Percentiles rank a stretch among this genome's conserved stretches.
These are phyloP conservation scores for Cutaneotrichosporon dermatis DNA, from an alignment of 1,284 basidiomycete species.

Conservation along the genomic window DNA sequence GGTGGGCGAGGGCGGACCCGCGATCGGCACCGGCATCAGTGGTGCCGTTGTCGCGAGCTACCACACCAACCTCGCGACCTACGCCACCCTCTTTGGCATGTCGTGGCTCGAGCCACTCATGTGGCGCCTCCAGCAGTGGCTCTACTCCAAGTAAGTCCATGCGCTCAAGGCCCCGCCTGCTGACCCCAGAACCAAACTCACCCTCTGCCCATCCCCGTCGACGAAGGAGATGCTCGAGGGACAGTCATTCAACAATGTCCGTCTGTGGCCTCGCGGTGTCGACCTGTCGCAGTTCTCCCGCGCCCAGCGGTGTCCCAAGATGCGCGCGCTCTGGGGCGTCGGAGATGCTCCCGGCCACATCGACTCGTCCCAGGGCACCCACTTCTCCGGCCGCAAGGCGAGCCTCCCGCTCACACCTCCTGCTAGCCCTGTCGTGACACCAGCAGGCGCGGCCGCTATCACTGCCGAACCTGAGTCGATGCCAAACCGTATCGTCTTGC, in stretches of 20 bases:
- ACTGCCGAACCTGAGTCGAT: not conserved
- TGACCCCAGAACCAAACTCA: constrained; percentile 44
- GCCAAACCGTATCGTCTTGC: constrained; percentile 36
- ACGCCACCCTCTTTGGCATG: constrained; percentile 56
- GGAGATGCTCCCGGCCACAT: constrained; percentile 15
- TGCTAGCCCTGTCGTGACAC: constrained; percentile 27
- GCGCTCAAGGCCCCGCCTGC: too few species aligned
- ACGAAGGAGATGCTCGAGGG: constrained; percentile 53
- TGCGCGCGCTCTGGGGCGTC: constrained; percentile 53
- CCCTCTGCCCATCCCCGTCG: constrained; percentile 55
- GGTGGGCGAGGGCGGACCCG: constrained; percentile 41
- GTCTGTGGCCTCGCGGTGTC: constrained; percentile 56
- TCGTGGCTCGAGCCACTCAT: constrained; percentile 53
- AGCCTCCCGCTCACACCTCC: constrained; percentile 43
- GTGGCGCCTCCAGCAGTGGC: constrained; percentile 47
- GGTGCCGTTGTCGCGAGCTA: constrained; percentile 55
- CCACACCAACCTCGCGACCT: constrained; percentile 56
- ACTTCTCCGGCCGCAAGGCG: constrained; percentile 44
- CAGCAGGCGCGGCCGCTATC: not conserved
- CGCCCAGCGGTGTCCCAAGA: constrained; percentile 45
- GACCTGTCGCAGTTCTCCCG: constrained; percentile 51
- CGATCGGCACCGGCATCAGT: constrained; percentile 40
- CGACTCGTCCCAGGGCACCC: constrained; percentile 23
- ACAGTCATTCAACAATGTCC: constrained; percentile 52
- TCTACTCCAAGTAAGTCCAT: constrained; percentile 41